Percentiles rank a stretch among this genome's conserved stretches.
phyloP scores from a whole-genome alignment of 305 asterid species.

The Lippia alba region DNA sequence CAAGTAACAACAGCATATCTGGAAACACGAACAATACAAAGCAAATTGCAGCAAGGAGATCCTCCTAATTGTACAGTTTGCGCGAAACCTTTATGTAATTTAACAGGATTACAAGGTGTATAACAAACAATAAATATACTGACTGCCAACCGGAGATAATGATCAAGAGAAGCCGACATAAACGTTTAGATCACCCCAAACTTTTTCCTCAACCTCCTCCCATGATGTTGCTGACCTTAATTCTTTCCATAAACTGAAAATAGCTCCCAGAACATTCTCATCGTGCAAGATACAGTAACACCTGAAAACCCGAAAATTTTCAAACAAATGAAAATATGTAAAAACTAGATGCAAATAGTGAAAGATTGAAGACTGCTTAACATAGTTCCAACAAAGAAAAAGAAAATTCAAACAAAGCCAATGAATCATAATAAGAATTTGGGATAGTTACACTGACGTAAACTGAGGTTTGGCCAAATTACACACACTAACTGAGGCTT shows the following conservation, averaged over 20 bases:
- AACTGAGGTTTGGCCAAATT: no score
- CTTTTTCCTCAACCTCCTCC: conserved; percentile 92
- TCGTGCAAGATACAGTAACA: conserved; percentile 85
- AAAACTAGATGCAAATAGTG: no score
- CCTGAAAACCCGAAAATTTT: conserved; percentile 48
- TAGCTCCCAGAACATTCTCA: conserved; percentile 85
- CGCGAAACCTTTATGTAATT: neutral
- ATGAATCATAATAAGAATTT: neutral
- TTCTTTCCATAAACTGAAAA: conserved; percentile 84
- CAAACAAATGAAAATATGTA: no score
- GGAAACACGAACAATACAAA: neutral
- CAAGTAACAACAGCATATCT: neutral
- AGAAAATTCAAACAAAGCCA: neutral
- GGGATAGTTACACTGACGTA: no score
- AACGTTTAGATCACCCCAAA: conserved; percentile 83
- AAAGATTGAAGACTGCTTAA: no score
- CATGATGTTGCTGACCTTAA: conserved; percentile 71
- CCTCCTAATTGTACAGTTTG: neutral
- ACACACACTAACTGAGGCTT: no score
- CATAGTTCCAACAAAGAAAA: no score
- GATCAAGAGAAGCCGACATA: conserved; percentile 47
- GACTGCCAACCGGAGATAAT: neutral
- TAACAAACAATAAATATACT: neutral
- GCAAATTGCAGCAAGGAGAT: neutral
- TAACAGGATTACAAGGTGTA: neutral